Base-by-base conservation (phyloP, 1,284 basidiomycete genomes). In the Blastosporella zonata region DNA sequence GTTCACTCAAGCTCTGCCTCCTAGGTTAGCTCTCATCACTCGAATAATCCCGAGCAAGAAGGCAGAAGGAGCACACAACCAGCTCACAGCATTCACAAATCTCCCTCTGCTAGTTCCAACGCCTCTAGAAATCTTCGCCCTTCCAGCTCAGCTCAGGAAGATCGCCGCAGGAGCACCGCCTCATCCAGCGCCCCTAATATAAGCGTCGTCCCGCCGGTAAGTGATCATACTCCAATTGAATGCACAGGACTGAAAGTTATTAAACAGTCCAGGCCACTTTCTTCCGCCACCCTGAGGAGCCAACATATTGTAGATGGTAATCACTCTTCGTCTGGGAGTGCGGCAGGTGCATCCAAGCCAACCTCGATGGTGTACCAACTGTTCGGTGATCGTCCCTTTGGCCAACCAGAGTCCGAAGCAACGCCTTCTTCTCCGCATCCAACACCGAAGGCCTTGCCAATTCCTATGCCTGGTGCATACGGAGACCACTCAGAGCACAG, bases 121-220 rank as follows among this genome's bases (percentile, higher is more conserved):
- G 41, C 51, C 27, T 54, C 57, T 23, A 43, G 43, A 34, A 43
- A 51, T 27, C 41, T 41, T 42, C 50, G 48, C 27, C 41, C 54
- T 46, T 43, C 47, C 29, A n/a, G 44, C 43, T 25, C 23, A 35
- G 40, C 22, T 35, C 40, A 43, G 22, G 43, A 47, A 33, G 46
- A 55, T 34, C 53, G 39, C 8, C 39, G 49, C 31, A 47, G 35
- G 31, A 60, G 57, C 46, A 44, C 28, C 18, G 41, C 49, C 21
- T 51, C 52, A 43, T 57, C 54, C 25, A 59, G 57, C 31, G 55
- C 54, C 17, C 62, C 63, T 2, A 57, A 57, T 13, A 67, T 71
- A 43, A 61, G 49, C 15, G 55, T 70, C 21, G 62, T 64, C 47
- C 62, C 67, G 40, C 68, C 68, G n/a, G 69, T 71, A 55, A 49